phyloP scores from a whole-genome alignment of 2,329 filamentous ascomycete species.

The Sporothrix protearum region DNA sequence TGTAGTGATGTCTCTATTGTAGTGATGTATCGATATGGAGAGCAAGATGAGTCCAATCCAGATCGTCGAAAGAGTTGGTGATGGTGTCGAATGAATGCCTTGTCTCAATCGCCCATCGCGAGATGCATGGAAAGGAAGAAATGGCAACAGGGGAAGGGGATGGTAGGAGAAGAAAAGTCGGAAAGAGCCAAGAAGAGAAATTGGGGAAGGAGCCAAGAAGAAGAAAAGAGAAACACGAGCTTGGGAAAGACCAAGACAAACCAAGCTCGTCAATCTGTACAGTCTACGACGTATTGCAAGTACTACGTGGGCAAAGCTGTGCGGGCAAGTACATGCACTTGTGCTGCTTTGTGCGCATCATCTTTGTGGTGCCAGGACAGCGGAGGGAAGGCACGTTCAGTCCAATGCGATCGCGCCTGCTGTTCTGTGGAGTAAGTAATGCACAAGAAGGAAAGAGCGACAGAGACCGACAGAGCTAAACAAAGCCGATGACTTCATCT shows the following conservation, averaged over 20 bases:
- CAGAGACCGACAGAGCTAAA: not conserved
- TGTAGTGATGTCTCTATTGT: too few relatives aligned
- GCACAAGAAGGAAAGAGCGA: not conserved
- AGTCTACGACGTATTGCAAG: too few relatives aligned
- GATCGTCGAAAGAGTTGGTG: not conserved
- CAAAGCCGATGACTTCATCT: slow-evolving; percentile 17
- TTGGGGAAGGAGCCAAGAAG: not conserved
- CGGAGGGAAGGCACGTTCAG: slow-evolving; percentile 9
- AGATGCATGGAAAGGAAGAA: not conserved
- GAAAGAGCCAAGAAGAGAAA: not conserved
- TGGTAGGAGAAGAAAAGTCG: not conserved
- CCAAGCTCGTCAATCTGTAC: too few relatives aligned
- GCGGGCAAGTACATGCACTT: not conserved
- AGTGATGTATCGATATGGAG: not conserved
- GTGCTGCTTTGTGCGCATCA: not conserved
- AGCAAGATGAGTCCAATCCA: not conserved
- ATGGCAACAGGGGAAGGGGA: not conserved
- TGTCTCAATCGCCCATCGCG: not conserved
- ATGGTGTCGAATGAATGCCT: not conserved
- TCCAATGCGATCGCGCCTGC: not conserved
- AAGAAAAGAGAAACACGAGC: slow-evolving; percentile 5
- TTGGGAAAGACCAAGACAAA: not conserved
- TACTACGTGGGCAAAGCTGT: too few relatives aligned
- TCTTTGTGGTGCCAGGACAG: not conserved
- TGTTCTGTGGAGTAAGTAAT: not conserved